These are phyloP conservation scores for Podospora pseudocomata DNA, from an alignment of 495 filamentous ascomycete genomes.

Conservation along the genomic window DNA sequence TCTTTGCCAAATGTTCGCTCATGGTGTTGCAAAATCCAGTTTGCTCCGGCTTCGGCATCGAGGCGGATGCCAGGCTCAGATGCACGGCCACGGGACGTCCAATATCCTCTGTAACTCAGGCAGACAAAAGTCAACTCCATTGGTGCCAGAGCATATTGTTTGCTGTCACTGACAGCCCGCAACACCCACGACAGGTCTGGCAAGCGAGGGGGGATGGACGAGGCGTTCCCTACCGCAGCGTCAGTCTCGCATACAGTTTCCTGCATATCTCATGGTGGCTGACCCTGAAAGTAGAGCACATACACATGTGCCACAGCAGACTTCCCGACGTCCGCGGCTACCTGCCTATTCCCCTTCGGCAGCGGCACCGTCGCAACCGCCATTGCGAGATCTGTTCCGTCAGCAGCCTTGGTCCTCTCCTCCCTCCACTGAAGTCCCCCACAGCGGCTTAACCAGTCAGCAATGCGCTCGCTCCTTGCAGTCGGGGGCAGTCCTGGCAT, in stretches of 20 bases:
- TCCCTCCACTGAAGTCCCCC: constrained; percentile 61
- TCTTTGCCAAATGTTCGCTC: constrained; percentile 21
- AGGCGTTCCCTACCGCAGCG: constrained; percentile 53
- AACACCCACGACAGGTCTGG: constrained; percentile 61
- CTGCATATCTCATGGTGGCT: constrained; percentile 8
- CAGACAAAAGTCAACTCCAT: constrained; percentile 56
- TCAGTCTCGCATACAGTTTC: constrained; percentile 26
- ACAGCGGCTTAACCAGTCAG: constrained; percentile 55
- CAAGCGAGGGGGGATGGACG: constrained; percentile 65
- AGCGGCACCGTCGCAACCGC: constrained; percentile 47
- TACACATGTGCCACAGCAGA: constrained; percentile 33
- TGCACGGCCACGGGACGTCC: constrained; percentile 68
- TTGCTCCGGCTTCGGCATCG: constrained; percentile 59
- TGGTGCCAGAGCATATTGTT: constrained; percentile 14
- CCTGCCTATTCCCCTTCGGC: constrained; percentile 1
- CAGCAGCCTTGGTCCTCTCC: constrained; percentile 47
- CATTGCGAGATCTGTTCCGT: constrained; percentile 59
- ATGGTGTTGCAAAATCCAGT: constrained; percentile 48
- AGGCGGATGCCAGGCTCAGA: constrained; percentile 62
- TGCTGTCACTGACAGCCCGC: constrained; percentile 37
- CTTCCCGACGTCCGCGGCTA: neutral
- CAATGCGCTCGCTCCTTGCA: constrained; percentile 55
- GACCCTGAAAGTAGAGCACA: constrained; percentile 60
- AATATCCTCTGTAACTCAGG: constrained; percentile 73
- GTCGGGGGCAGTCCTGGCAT: constrained; percentile 68